phyloP scores from a whole-genome alignment of 2,329 filamentous ascomycete genomes.

The Ophiostoma perfectum region DNA sequence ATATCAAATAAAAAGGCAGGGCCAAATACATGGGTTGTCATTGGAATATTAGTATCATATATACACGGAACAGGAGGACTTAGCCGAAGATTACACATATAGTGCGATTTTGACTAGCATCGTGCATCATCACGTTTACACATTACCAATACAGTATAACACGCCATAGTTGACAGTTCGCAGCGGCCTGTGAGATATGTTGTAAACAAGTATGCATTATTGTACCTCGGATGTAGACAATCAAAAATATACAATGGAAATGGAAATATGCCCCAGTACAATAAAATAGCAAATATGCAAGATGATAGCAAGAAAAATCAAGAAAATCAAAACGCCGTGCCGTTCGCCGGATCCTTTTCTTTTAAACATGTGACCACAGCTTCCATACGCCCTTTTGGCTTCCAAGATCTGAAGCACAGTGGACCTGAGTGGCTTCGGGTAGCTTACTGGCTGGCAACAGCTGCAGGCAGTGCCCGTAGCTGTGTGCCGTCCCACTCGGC shows the following conservation, averaged over 20 bases:
- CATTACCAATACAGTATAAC: not conserved
- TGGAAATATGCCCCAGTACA: not conserved
- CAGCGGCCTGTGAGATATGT: not conserved
- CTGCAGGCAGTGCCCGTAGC: constrained; percentile 15
- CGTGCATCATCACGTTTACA: too few species aligned
- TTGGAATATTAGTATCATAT: not conserved
- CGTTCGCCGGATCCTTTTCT: constrained; percentile 15
- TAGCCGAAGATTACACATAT: too few species aligned
- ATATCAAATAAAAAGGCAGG: not conserved
- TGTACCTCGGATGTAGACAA: not conserved
- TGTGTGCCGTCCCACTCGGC: constrained; percentile 26
- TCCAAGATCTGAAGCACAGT: not conserved
- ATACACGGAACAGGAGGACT: too few species aligned
- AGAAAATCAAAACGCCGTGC: constrained; percentile 12
- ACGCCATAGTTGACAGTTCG: not conserved
- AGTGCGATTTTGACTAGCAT: too few species aligned
- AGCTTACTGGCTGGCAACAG: constrained; percentile 9
- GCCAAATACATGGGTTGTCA: not conserved
- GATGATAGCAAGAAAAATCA: not conserved
- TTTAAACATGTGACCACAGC: not conserved
- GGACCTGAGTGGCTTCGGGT: too few species aligned
- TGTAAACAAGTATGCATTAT: not conserved
- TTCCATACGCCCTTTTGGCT: not conserved
- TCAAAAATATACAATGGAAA: not conserved
- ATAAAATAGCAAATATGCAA: not conserved